These are phyloP conservation scores for Pleurotus djamor DNA, from an alignment of 768 basidiomycete species.

Conservation along the genomic window DNA sequence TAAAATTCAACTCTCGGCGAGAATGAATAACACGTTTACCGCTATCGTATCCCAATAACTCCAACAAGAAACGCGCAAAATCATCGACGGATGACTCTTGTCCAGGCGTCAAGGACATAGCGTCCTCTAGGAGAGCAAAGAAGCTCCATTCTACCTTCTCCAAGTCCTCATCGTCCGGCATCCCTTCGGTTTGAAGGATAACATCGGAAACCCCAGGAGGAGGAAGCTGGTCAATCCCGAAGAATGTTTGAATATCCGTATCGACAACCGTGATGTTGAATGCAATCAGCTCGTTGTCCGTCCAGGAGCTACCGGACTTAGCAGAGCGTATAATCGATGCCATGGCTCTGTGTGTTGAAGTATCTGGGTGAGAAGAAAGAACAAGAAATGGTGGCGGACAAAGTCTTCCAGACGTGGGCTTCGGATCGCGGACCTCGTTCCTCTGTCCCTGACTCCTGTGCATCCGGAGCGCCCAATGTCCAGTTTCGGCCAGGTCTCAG, in stretches of 20 bases:
- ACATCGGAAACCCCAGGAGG: constrained; percentile 10
- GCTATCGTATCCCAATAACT: constrained; percentile 13
- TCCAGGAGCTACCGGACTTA: constrained; percentile 9
- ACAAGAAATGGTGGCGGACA: too few relatives aligned
- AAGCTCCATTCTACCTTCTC: constrained; percentile 3
- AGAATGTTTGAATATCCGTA: constrained; percentile 21
- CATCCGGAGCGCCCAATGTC: too few relatives aligned
- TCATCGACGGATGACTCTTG: constrained; percentile 25
- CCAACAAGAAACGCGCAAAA: constrained; percentile 24
- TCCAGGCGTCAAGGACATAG: constrained; percentile 12
- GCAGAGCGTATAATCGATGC: constrained; percentile 8
- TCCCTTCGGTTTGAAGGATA: background rate
- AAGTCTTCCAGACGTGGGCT: too few relatives aligned
- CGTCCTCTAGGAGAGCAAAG: constrained; percentile 20
- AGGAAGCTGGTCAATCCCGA: constrained; percentile 17
- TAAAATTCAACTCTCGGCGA: constrained; percentile 19
- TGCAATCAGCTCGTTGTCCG: constrained; percentile 18
- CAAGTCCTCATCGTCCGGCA: background rate
- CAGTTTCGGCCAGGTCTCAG: too few relatives aligned
- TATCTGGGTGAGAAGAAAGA: too few relatives aligned
- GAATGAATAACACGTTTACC: constrained; percentile 12
- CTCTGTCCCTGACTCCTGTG: too few relatives aligned
- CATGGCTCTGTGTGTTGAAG: background rate
- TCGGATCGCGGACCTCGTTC: too few relatives aligned
- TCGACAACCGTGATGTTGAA: constrained; percentile 19